A percentile compares a stretch with the other conserved stretches of the same genome.
Conservation (phyloP, 768 basidiomycete genomes). For the Boletellus ananas region DNA sequence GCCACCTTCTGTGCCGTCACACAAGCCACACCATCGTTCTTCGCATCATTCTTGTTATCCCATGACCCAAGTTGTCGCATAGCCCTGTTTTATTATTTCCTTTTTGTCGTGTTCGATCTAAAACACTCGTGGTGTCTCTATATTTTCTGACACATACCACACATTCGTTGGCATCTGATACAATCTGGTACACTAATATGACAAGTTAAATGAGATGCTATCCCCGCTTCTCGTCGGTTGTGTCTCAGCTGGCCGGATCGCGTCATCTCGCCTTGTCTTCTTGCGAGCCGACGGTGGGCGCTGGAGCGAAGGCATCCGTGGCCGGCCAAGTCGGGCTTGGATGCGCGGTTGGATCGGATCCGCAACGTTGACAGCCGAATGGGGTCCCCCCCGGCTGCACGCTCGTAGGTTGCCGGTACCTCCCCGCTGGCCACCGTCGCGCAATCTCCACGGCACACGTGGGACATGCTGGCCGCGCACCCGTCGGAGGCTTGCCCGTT, state of each 20-base stretch:
- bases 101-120: not conserved
- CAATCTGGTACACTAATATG: not conserved
- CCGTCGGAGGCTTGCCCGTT: too few species aligned
- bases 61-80: conserved; percentile 24
- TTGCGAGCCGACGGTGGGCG: too few species aligned
- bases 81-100: conserved; percentile 1
- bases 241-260: not conserved
- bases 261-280: conserved; percentile 1
- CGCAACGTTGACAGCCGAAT: too few species aligned
- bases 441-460: too few species aligned
- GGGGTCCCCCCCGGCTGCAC: too few species aligned
- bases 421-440: too few species aligned
- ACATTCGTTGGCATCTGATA: conserved; percentile 15
- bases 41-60: conserved; percentile 21
- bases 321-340: conserved; percentile 9
- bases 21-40: conserved; percentile 26
- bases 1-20: conserved; percentile 18
- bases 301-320: not conserved
- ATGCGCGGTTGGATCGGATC: too few species aligned
- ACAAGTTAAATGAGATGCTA: not conserved
- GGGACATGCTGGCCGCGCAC: too few species aligned
- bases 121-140: conserved; percentile 28
- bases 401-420: too few species aligned
- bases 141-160: conserved; percentile 35
- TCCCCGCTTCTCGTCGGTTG: not conserved